A percentile compares a stretch with the other conserved stretches of the same genome.
phyloP scores from a whole-genome alignment of 305 asterid species.

The Fraxinus albicans region DNA sequence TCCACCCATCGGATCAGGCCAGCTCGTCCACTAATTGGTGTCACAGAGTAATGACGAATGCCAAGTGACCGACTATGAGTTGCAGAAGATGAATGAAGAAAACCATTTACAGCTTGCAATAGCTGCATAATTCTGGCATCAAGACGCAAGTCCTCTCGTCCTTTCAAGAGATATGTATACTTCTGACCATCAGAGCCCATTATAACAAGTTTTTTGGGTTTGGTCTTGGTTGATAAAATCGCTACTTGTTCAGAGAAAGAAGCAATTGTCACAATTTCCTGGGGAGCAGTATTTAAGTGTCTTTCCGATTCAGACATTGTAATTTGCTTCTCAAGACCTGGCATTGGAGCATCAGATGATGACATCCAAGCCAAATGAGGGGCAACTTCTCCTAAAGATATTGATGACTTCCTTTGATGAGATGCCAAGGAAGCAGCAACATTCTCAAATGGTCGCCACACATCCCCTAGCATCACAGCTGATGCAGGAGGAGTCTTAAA shows the following conservation, averaged over 20 bases:
- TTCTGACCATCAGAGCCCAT: slow-evolving; percentile 93
- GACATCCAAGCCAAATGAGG: slow-evolving; percentile 76
- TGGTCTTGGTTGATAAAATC: slow-evolving; percentile 94
- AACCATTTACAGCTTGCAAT: slow-evolving; percentile 90
- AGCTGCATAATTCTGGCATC: slow-evolving; percentile 99
- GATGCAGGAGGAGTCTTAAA: slow-evolving; percentile 92
- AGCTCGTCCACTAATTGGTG: slow-evolving; percentile 99
- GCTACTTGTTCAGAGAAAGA: slow-evolving; percentile 76
- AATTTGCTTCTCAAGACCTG: slow-evolving; percentile 93
- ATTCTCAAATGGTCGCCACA: slow-evolving; percentile 94
- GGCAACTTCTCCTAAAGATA: slow-evolving; percentile 90
- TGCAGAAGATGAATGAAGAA: slow-evolving; percentile 75
- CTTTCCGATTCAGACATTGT: slow-evolving; percentile 59
- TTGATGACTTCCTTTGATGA: slow-evolving; percentile 85
- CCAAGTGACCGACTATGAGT: slow-evolving; percentile 74
- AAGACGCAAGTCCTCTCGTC: slow-evolving; percentile 98
- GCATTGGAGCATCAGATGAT: slow-evolving; percentile 97
- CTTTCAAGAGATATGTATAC: slow-evolving; percentile 96
- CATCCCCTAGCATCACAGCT: slow-evolving; percentile 84
- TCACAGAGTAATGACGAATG: slow-evolving; percentile 89
- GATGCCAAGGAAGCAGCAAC: slow-evolving; percentile 90
- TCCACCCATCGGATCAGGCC: slow-evolving; percentile 99
- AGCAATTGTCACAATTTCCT: slow-evolving; percentile 75
- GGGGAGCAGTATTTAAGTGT: slow-evolving; percentile 42
- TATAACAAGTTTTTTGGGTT: slow-evolving; percentile 81